These are phyloP conservation scores for Colletotrichum sp. DNA, from an alignment of 2,329 filamentous ascomycete genomes.

Conservation along the genomic window DNA sequence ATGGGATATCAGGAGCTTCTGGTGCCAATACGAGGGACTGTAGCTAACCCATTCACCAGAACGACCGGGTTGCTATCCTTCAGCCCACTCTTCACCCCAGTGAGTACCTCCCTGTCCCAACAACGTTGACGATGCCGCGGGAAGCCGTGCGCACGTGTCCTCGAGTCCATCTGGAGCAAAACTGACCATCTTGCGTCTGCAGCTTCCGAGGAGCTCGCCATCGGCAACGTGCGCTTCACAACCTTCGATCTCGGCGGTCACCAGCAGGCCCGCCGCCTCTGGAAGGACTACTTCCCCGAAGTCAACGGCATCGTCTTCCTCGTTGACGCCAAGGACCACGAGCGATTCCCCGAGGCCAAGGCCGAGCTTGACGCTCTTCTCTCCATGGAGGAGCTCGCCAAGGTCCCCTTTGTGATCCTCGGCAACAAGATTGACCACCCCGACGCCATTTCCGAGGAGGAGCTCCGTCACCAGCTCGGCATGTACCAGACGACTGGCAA, in stretches of 20 bases:
- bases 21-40: slow-evolving; percentile 25
- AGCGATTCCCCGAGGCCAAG: slow-evolving; percentile 93
- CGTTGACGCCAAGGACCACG: slow-evolving; percentile 95
- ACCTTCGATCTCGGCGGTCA: slow-evolving; percentile 94
- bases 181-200: slow-evolving; percentile 17
- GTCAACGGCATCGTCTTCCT: slow-evolving; percentile 97
- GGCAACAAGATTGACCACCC: slow-evolving; percentile 99
- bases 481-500: slow-evolving; percentile 97
- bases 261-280: slow-evolving; percentile 92
- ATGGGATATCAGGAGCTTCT: background rate
- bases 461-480: slow-evolving; percentile 89
- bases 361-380: slow-evolving; percentile 95
- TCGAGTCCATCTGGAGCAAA: slow-evolving; percentile 15
- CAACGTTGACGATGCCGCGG: background rate
- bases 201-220: slow-evolving; percentile 91
- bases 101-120: slow-evolving; percentile 48
- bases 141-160: slow-evolving; percentile 25
- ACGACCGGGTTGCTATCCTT: slow-evolving; percentile 89
- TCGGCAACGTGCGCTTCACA: slow-evolving; percentile 92
- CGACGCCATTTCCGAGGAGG: slow-evolving; percentile 92
- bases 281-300: slow-evolving; percentile 97
- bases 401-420: slow-evolving; percentile 94
- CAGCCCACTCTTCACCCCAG: slow-evolving; percentile 92
- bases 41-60: slow-evolving; percentile 53
- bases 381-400: slow-evolving; percentile 94